Conservation (phyloP, 1,284 basidiomycete genomes). For the Sanghuangporus sanghuang region DNA sequence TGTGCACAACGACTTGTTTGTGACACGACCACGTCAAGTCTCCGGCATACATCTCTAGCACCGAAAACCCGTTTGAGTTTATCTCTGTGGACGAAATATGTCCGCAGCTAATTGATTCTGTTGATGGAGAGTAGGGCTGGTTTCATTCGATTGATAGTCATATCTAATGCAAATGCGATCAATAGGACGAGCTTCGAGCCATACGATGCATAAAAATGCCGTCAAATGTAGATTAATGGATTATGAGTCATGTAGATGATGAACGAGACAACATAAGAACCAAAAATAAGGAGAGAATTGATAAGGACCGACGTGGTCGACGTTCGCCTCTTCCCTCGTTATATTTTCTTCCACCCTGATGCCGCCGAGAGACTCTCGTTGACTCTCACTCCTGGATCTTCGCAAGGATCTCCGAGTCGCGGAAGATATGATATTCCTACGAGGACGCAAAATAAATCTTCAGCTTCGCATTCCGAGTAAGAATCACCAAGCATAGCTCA, state of each 20-base stretch:
- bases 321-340: neutral
- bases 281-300: neutral
- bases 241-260: neutral
- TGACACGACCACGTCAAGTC: too few relatives aligned
- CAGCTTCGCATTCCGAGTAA: neutral
- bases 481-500: conserved; percentile 36
- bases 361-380: neutral
- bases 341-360: neutral
- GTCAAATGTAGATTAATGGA: neutral
- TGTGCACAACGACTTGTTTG: too few relatives aligned
- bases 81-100: too few relatives aligned
- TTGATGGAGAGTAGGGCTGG: neutral
- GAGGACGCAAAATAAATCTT: neutral
- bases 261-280: neutral
- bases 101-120: neutral
- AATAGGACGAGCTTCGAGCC: neutral
- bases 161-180: neutral
- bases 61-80: too few relatives aligned
- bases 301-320: neutral
- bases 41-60: too few relatives aligned
- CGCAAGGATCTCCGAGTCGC: conserved; percentile 93
- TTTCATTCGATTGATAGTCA: neutral
- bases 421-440: conserved; percentile 94
- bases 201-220: neutral
- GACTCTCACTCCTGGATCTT: conserved; percentile 85